Base-by-base conservation (phyloP, 257 asterid species). In the Pogostemon cablin region DNA sequence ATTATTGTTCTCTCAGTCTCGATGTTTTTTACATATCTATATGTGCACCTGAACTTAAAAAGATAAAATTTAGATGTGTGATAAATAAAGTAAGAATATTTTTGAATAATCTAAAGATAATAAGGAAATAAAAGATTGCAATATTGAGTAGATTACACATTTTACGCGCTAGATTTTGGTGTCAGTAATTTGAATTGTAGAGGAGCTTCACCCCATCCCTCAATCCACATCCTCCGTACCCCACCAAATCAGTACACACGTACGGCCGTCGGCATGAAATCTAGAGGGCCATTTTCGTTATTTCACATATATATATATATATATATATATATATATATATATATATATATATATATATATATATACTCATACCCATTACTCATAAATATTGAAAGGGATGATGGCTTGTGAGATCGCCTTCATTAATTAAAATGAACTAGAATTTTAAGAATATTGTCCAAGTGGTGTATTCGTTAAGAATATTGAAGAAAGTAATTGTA, bases 201-300 rank as follows among this genome's bases (percentile, higher is more conserved):
- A 1, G 62, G 61, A 46, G 68, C 69, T 60, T 50, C 32, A 25
- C 32, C 25, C 25, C 25, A 20, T 20, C 25, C 25, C 32, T 25
- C 32, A 25, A 25, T 25, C 32, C 32, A 25, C 32, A 25, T 25
- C 57, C 6, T 3, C 78, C 68, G 1, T 60, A 40, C 42, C 78
- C 79, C 75, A 61, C 68, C 74, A 49, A 48, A 62, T 48, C 56
- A 17, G 47, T 25, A 53, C 42, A 50, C 15, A 43, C 38, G 79
- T 68, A 75, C 71, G 76, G 72, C 48, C 57, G 69, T 76, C 77
- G 75, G 69, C 64, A 57, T 0, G 32, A 25, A 25, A 0, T 25
- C 32, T 25, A 25, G 1, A 25, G 32, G 54, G 83, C 60, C 38
- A 69, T 43, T 62, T 32, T 55, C 17, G 83, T 65, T 67, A 78